Evolutionary conservation across 352 stramenopile species (phyloP).

Genomic region (Phytopythium cucurbitacearum): DNA sequence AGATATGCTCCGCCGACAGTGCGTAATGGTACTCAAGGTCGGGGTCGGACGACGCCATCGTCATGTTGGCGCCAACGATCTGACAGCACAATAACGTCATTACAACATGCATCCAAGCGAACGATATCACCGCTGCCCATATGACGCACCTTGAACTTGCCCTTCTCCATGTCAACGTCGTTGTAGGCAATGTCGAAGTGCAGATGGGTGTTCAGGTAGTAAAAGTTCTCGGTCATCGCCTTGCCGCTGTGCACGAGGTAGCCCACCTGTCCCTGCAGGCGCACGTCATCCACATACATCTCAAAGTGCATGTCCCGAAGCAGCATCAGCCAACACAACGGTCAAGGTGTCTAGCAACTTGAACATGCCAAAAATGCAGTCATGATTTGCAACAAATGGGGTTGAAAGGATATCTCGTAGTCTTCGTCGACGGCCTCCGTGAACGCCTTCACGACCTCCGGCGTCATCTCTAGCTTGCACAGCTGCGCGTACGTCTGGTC

Average conservation of each 20-base stretch:
- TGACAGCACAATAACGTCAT: conserved; percentile 9
- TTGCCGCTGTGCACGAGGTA: conserved; percentile 71
- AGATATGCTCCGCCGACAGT: conserved; percentile 38
- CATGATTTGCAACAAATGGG: not conserved
- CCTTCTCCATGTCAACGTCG: conserved; percentile 79
- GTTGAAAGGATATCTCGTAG: conserved; percentile 82
- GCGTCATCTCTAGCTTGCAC: conserved; percentile 81
- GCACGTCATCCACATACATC: conserved; percentile 98
- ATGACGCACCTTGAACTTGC: conserved; percentile 55
- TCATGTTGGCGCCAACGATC: conserved; percentile 76
- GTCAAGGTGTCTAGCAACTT: conserved; percentile 15
- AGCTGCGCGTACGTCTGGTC: conserved; percentile 85
- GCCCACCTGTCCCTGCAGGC: conserved; percentile 94
- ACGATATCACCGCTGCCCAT: too few relatives aligned
- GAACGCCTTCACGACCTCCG: conserved; percentile 85
- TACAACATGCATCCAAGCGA: not conserved
- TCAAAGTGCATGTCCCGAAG: conserved; percentile 71
- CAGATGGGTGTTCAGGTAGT: conserved; percentile 95
- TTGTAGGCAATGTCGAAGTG: conserved; percentile 96
- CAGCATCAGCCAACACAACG: conserved; percentile 17
- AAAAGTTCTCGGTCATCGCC: conserved; percentile 59
- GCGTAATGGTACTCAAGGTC: conserved; percentile 59
- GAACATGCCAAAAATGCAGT: not conserved
- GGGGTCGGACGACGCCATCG: conserved; percentile 46
- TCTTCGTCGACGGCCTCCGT: conserved; percentile 96